phyloP scores from a whole-genome alignment of 352 stramenopile genomes.

The Globisporangium carolinianum region DNA sequence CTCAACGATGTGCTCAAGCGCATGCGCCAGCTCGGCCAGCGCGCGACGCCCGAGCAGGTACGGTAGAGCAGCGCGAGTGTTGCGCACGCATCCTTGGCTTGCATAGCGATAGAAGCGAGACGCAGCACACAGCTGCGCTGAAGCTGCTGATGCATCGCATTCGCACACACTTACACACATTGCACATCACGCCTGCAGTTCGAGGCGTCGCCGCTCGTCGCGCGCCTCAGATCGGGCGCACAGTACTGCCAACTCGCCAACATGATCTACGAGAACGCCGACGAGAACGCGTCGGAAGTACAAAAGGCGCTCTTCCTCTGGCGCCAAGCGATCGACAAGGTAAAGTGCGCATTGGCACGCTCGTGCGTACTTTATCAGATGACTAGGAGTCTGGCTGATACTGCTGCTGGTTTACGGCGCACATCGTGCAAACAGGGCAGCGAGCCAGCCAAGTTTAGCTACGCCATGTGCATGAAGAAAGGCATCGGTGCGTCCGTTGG shows the following conservation, averaged over 20 bases:
- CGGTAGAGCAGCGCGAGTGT: neutral
- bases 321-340: constrained; percentile 79
- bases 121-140: neutral
- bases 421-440: constrained; percentile 31
- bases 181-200: constrained; percentile 25
- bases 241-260: constrained; percentile 72
- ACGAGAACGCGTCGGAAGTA: constrained; percentile 46
- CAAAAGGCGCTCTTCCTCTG: constrained; percentile 74
- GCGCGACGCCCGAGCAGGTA: constrained; percentile 50
- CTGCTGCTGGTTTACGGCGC: too few relatives aligned
- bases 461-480: constrained; percentile 77
- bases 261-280: constrained; percentile 80
- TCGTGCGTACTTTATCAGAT: too few relatives aligned
- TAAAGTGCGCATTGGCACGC: neutral
- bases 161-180: neutral
- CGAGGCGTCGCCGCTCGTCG: constrained; percentile 54
- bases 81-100: too few relatives aligned
- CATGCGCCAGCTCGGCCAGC: constrained; percentile 48
- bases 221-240: constrained; percentile 36
- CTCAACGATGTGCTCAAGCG: constrained; percentile 49
- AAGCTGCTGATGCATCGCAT: too few relatives aligned
- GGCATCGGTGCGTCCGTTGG: constrained; percentile 35
- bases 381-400: too few relatives aligned
- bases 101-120: too few relatives aligned
- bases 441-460: constrained; percentile 80